Evolutionary conservation across 2,329 filamentous ascomycete genomes (phyloP), one percentile per base, ranked within the genome.

Genomic region (Xylaria multiplex): DNA sequence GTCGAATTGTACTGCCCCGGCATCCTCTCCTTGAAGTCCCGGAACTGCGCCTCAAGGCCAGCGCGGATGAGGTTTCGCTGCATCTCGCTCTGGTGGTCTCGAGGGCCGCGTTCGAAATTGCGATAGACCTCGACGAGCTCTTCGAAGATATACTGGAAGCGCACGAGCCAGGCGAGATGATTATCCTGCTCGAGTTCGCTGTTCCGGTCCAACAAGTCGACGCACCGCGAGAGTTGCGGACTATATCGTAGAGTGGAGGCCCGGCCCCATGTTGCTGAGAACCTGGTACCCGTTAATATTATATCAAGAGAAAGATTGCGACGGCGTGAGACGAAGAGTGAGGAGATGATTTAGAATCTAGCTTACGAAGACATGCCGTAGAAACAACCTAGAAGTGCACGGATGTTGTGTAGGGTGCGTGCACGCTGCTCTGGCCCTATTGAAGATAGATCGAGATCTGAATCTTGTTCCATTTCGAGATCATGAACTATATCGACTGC

Each of bases 401-500:
- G 79, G 24, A 86, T 77, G 8, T 77, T 72, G 37, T 81, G 80
- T 2, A 86, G 72, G 24, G 79, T 79, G 16, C 77, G 73, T 2
- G 70, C 63, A 19, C 65, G 65, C 22, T 52, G 59, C 1, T 71
- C 75, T 1, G 70, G 63, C 2, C 67, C 35, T 19, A 66, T 53
- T 2, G 49, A 54, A 1, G 69, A 65, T 13, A 74, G 27, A 46
- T 72, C 69, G 30, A 72, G 63, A n/a, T 73, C 71, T 1, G 73
- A 68, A 37, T 82, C 80, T 24, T 81, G 77, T 27, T 85, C 81
- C 1, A 87, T 73, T 6, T 84, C 83, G 0, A 87, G 78, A 61
- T 87, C 85, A 8, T 76, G 77, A 7, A 84, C 72, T 8, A 86
- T 78, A 62, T 87, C 85, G 16, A 80, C 78, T 0, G 81, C 80